Evolutionary conservation across 192 early-diverging fungal species (phyloP).

Genomic region (Chytriomyces sp.): DNA sequence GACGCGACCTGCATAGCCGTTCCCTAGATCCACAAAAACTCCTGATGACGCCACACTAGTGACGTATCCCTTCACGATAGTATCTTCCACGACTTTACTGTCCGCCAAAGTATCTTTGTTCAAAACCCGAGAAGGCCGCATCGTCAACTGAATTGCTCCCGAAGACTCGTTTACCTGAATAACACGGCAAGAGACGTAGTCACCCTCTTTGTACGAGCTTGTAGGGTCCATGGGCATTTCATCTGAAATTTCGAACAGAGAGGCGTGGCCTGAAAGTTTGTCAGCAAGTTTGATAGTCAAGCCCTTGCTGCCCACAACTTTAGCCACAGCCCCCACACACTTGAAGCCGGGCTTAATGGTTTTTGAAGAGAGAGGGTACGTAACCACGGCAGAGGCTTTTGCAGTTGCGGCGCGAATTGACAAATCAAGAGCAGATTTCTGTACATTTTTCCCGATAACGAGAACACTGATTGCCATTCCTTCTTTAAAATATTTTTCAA

Average conservation of each 20-base stretch:
- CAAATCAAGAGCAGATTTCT: constrained; percentile 36
- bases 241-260: constrained; percentile 63
- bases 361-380: constrained; percentile 39
- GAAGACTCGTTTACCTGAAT: constrained; percentile 47
- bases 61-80: constrained; percentile 51
- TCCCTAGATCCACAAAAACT: constrained; percentile 73
- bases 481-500: constrained; percentile 35
- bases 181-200: constrained; percentile 39
- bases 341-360: constrained; percentile 57
- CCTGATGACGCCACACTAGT: constrained; percentile 43
- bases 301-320: constrained; percentile 44
- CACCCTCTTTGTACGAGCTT: constrained; percentile 24
- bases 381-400: not conserved
- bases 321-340: constrained; percentile 58
- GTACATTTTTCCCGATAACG: constrained; percentile 40
- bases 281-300: constrained; percentile 61
- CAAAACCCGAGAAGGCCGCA: constrained; percentile 44
- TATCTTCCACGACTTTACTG: constrained; percentile 17
- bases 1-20: constrained; percentile 69
- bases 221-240: constrained; percentile 41
- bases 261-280: constrained; percentile 60
- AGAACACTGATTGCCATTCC: constrained; percentile 35
- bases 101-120: constrained; percentile 1
- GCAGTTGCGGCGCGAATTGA: constrained; percentile 19
- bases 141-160: constrained; percentile 65